Evolutionary conservation across 345 rosid species (phyloP), one percentile per base, ranked within the genome.

Genomic region (Bruguiera sexangula): DNA sequence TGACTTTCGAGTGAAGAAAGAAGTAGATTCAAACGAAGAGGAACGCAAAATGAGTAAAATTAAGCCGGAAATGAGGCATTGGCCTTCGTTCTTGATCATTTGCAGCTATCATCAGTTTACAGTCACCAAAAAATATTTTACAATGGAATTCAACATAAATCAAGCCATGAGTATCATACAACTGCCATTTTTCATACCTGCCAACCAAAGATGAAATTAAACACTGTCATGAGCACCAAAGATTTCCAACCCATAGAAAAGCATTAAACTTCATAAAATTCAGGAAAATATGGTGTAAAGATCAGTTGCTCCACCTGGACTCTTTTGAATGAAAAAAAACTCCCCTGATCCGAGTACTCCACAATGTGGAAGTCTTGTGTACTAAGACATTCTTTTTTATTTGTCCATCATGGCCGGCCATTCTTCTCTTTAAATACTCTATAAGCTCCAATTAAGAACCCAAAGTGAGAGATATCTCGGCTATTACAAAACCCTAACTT

Each of bases 401-500:
- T 22, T 24, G 6, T 24, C 31, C 56, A 67, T 16, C 11, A 34
- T 6, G 21, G 34, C 5, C 7, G 22, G 18, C 37, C 20, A 24
- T 1, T 26, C 19, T 58, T 24, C 71, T 67, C 43, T 37, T 36
- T 24, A 24, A 15, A 30, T 16, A 24, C 16, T 22, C 52, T 10
- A 15, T 24, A 13, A 27, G 6, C 16, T 62, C 66, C 52, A 65
- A 65, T 1, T 11, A 29, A 64, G 6, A 8, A 37, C 16, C 10
- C 50, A n/a, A 3, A 21, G 21, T 6, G 22, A 13, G 65, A 20
- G 34, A 68, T 10, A 4, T 67, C 55, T 53, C 58, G 18, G 60
- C 34, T 18, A 50, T 60, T 6, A n/a, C 55, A 55, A 30, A 63
- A 71, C 3, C 39, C 54, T 75, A 84, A 61, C 59, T 77, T 74